Evolutionary conservation across 371 early-diverging fungal species (phyloP).

Genomic region (Nosema muscidifuracis): DNA sequence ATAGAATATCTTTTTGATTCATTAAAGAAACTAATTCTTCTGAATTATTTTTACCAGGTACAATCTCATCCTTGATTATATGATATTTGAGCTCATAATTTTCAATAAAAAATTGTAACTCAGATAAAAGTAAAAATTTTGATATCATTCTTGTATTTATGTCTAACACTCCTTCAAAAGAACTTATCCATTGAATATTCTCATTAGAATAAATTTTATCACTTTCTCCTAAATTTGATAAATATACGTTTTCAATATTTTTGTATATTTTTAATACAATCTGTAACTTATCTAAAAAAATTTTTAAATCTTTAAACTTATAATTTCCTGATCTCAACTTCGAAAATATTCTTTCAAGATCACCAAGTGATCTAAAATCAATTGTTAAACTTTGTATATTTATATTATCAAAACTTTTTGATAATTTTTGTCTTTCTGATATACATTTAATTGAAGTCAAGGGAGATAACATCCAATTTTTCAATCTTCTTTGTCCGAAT

Average conservation of each 20-base stretch:
- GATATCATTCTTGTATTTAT: background rate
- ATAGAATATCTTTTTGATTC: conserved; percentile 31
- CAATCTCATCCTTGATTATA: conserved; percentile 38
- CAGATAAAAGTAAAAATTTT: background rate
- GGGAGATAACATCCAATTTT: conserved; percentile 55
- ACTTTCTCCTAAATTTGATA: background rate
- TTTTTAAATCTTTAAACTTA: conserved; percentile 64
- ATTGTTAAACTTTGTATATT: conserved; percentile 48
- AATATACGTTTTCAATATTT: background rate
- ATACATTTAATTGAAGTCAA: conserved; percentile 65
- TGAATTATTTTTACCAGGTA: conserved; percentile 38
- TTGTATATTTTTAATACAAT: conserved; percentile 9
- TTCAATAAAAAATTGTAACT: background rate
- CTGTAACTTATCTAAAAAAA: conserved; percentile 3
- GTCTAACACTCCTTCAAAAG: background rate
- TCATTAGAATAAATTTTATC: background rate
- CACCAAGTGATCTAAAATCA: conserved; percentile 68
- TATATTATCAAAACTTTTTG: conserved; percentile 69
- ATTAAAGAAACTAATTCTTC: conserved; percentile 42
- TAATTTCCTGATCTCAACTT: conserved; percentile 76
- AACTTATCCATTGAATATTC: background rate
- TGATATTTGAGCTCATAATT: conserved; percentile 8
- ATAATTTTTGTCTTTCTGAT: conserved; percentile 73
- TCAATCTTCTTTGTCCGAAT: conserved; percentile 54
- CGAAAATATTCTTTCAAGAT: conserved; percentile 79